Evolutionary conservation across 2,329 filamentous ascomycete genomes (phyloP).

Genomic region (Aspergillus sp.): DNA sequence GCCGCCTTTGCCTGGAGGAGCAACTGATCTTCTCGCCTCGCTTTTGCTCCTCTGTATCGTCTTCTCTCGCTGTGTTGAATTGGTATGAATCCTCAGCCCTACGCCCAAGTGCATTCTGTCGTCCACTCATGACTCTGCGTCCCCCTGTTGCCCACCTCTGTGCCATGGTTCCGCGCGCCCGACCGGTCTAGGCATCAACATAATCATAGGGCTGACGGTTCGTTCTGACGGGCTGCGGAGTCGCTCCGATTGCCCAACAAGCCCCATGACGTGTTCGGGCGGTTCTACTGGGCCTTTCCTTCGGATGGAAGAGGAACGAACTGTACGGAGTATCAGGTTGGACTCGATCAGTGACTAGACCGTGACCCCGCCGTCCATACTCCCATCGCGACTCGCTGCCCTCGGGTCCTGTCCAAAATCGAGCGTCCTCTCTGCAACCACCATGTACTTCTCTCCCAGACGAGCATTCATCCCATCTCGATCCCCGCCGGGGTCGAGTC

Average conservation of each 20-base stretch:
- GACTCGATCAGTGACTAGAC: too few relatives aligned
- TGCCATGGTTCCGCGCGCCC: not conserved
- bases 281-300: too few relatives aligned
- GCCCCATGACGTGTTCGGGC: not conserved
- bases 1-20: too few relatives aligned
- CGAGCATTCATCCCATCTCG: conserved; percentile 42
- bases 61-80: too few relatives aligned
- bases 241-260: not conserved
- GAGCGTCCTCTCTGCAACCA: conserved; percentile 43
- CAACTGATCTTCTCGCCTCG: too few relatives aligned
- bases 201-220: not conserved
- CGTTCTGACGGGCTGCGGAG: not conserved
- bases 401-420: conserved; percentile 9
- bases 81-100: too few relatives aligned
- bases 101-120: not conserved
- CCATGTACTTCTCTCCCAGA: conserved; percentile 53
- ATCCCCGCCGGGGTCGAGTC: conserved; percentile 48
- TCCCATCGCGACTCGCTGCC: not conserved
- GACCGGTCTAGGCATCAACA: not conserved
- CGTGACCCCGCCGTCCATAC: not conserved
- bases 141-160: not conserved
- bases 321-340: too few relatives aligned
- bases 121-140: not conserved
- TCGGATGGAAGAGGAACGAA: too few relatives aligned
- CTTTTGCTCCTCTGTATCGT: too few relatives aligned